phyloP scores from a whole-genome alignment of 73 alveolate genomes.

The Blepharisma stoltei region DNA sequence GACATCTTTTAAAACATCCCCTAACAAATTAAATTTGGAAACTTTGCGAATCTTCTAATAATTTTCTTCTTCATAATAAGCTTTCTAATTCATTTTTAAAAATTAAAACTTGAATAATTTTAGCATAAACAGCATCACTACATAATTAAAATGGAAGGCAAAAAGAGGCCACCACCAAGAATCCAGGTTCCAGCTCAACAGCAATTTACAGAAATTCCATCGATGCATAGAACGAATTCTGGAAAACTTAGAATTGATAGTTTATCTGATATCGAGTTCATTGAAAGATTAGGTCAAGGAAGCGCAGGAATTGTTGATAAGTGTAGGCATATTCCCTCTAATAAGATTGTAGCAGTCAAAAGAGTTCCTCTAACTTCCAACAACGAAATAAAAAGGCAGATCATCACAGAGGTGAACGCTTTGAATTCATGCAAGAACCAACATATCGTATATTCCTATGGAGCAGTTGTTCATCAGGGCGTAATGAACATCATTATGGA shows the following conservation, averaged over 20 bases:
- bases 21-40: no score
- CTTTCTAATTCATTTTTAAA: no score
- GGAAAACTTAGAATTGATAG: not conserved
- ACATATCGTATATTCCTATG: conserved; percentile 84
- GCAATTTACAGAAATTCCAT: not conserved
- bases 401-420: conserved; percentile 70
- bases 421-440: conserved; percentile 77
- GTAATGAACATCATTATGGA: conserved; percentile 85
- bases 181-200: not conserved
- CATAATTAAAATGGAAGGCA: not conserved
- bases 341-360: conserved; percentile 55
- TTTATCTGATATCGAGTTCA: not conserved
- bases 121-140: no score
- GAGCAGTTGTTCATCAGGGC: conserved; percentile 83
- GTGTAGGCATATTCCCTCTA: conserved; percentile 51
- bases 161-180: not conserved
- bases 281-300: conserved; percentile 56
- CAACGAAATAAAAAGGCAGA: conserved; percentile 46
- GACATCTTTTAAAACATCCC: no score
- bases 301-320: conserved; percentile 60
- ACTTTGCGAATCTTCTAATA: no score
- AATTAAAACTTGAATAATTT: no score
- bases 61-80: no score
- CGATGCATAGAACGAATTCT: not conserved
- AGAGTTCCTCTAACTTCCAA: conserved; percentile 46